Evolutionary conservation across 2,329 filamentous ascomycete species (phyloP).

Genomic region (Verticillium zaregamsianum): DNA sequence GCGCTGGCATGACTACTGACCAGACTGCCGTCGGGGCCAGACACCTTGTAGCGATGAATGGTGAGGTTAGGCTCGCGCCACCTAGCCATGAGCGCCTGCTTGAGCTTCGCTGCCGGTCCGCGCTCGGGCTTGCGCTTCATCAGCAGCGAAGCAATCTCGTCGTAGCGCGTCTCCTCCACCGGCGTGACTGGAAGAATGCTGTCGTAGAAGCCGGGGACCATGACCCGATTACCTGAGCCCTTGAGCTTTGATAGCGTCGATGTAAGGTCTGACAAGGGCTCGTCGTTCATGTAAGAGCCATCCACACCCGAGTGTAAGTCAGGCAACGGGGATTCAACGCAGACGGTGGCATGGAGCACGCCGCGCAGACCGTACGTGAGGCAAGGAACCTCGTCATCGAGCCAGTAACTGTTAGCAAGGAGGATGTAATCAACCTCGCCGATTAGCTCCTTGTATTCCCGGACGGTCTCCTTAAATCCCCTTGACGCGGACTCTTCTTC

Average conservation of each 20-base stretch:
- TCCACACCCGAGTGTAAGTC: constrained; percentile 97
- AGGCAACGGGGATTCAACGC: constrained; percentile 78
- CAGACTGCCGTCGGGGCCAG: constrained; percentile 84
- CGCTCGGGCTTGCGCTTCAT: constrained; percentile 64
- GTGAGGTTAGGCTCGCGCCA: constrained; percentile 96
- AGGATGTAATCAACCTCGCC: constrained; percentile 92
- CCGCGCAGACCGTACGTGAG: constrained; percentile 91
- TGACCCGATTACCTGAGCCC: constrained; percentile 72
- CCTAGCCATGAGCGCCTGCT: constrained; percentile 80
- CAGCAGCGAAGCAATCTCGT: constrained; percentile 76
- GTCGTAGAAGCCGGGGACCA: constrained; percentile 86
- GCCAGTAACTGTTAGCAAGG: constrained; percentile 96
- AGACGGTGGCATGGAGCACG: constrained; percentile 87
- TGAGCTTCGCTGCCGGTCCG: constrained; percentile 63
- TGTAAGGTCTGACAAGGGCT: constrained; percentile 88
- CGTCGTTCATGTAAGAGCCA: constrained; percentile 83
- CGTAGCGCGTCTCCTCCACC: constrained; percentile 75
- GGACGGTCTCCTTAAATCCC: constrained; percentile 82
- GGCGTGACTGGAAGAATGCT: constrained; percentile 70
- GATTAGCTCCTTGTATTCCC: constrained; percentile 75
- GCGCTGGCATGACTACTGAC: constrained; percentile 88
- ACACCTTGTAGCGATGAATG: constrained; percentile 88
- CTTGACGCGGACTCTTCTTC: constrained; percentile 94
- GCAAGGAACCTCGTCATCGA: constrained; percentile 93
- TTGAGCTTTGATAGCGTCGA: constrained; percentile 78